Evolutionary conservation across 75 land plant genomes (phyloP).

Genomic region (Picea glauca): DNA sequence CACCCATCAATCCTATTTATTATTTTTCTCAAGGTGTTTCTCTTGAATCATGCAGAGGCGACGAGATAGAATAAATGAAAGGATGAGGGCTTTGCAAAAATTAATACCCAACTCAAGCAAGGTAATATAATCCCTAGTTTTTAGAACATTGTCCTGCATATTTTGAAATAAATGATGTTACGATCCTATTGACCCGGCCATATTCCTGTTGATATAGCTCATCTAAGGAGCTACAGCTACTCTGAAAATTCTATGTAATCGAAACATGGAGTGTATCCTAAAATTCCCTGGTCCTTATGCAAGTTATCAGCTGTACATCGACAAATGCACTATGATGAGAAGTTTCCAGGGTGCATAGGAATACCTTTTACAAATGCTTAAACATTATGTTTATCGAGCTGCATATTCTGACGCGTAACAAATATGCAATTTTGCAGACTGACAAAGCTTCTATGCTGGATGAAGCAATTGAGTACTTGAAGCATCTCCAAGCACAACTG

Average conservation of each 20-base stretch:
- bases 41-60: constrained; percentile 32
- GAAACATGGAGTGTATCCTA: neutral
- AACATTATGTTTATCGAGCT: neutral
- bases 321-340: neutral
- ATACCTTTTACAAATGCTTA: neutral
- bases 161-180: neutral
- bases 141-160: neutral
- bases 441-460: constrained; percentile 77
- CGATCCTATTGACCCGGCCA: neutral
- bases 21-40: neutral
- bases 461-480: constrained; percentile 70
- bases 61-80: constrained; percentile 56
- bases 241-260: neutral
- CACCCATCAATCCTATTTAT: neutral
- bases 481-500: constrained; percentile 58
- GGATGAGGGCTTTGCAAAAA: constrained; percentile 60
- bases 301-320: neutral
- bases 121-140: constrained; percentile 16
- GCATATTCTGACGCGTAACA: neutral
- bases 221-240: neutral
- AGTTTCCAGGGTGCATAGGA: neutral
- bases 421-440: constrained; percentile 28
- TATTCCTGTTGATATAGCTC: neutral
- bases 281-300: neutral
- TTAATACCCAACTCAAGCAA: constrained; percentile 63